A percentile compares a stretch with the other conserved stretches of the same genome.
Evolutionary conservation across 495 filamentous ascomycete species (phyloP).

Genomic region (Tricharina praecox): DNA sequence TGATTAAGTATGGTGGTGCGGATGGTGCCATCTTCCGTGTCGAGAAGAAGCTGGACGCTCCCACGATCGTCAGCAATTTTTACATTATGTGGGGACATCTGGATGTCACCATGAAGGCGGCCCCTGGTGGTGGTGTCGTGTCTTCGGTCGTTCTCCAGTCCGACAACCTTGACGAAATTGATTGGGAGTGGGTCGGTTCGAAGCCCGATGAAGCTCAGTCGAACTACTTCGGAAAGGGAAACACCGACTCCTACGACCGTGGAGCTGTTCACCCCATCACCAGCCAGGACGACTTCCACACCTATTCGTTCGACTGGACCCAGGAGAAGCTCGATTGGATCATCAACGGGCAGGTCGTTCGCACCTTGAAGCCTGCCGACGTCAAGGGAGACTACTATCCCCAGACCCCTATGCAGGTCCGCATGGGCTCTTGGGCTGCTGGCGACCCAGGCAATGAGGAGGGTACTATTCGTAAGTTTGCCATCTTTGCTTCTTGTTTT

Average conservation of each 20-base stretch:
- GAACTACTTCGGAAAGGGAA: slow-evolving; percentile 91
- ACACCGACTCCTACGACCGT: slow-evolving; percentile 53
- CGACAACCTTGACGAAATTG: slow-evolving; percentile 85
- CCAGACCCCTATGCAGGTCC: slow-evolving; percentile 77
- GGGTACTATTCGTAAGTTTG: slow-evolving; percentile 56
- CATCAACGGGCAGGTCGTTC: slow-evolving; percentile 52
- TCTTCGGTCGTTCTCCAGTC: slow-evolving; percentile 77
- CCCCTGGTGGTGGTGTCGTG: slow-evolving; percentile 56
- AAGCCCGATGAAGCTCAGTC: slow-evolving; percentile 53
- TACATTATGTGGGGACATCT: slow-evolving; percentile 76
- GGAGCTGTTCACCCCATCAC: slow-evolving; percentile 45
- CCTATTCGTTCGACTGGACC: slow-evolving; percentile 84
- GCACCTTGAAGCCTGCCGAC: slow-evolving; percentile 44
- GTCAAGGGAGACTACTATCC: slow-evolving; percentile 58
- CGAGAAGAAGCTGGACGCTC: slow-evolving; percentile 61
- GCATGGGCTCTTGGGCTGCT: slow-evolving; percentile 74
- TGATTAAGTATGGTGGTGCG: slow-evolving; percentile 46
- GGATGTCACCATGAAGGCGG: slow-evolving; percentile 52
- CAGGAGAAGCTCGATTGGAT: slow-evolving; percentile 60
- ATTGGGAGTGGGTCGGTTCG: slow-evolving; percentile 67
- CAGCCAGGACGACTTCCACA: slow-evolving; percentile 56
- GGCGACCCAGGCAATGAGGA: slow-evolving; percentile 55
- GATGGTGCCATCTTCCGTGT: slow-evolving; percentile 79
- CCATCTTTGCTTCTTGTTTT: background rate
- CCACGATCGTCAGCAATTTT: slow-evolving; percentile 57